Evolutionary conservation across 2,329 filamentous ascomycete species (phyloP), one percentile per base, ranked within the genome.

Genomic region (Ceratocystiopsis brevicomis): DNA sequence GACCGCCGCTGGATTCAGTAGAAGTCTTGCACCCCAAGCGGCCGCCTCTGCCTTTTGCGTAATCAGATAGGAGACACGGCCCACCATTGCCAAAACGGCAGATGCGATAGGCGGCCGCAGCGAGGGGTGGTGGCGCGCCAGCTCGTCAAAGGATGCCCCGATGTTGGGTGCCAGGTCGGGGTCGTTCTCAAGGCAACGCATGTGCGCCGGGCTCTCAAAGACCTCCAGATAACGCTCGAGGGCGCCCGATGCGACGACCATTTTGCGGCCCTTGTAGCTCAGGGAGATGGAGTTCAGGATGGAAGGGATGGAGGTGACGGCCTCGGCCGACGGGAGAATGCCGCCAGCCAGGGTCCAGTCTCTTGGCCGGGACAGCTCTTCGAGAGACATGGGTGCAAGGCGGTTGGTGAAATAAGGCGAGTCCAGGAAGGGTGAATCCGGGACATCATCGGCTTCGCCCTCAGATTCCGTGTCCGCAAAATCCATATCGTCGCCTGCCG

Each of bases 201-300:
- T 76, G 59, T 99, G 92, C 15, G 76, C 71, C 3, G 86, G 78
- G 51, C 85, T 96, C 59, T 95, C 84, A 51, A 98, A 98, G n/a
- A 96, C 85, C 56, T 95, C 84, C 50, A 98, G 81, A 57, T 87
- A 96, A 51, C 76, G 82, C 45, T 87, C 78, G 38, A 98, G 68
- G 2, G 85, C 87, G 45, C 76, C 70, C 0, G 87, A 95, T 0
- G 76, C 72, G 45, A 85, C 77, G 53, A 98, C 92, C 56, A 95
- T 71, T 53, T 81, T 81, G 67, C 95, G 81, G 10, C 90, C 90
- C 25, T 75, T 68, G 48, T 83, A 80, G 52, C 95, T 95, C 44
- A 99, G 64, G 51, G 84, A 98, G 43, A 99, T 93, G 6, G 90
- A 87, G 48, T 88, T 88, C 53, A 98, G 81, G 3, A 88, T 86